phyloP scores from a whole-genome alignment of 805 yeast genomes.

The Candida nitratophila region DNA sequence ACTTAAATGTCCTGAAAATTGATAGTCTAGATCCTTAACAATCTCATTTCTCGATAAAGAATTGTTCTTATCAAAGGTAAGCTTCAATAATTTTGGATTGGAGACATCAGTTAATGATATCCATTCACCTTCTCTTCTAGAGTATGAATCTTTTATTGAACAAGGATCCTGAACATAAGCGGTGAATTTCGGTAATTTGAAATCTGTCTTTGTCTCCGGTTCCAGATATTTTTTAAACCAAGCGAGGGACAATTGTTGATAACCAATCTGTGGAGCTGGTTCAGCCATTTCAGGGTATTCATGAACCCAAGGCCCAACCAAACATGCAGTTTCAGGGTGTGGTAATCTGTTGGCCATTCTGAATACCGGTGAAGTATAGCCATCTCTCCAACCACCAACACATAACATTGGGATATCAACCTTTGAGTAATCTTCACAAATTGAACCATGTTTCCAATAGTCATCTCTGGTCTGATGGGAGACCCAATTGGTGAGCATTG shows the following conservation, averaged over 20 bases:
- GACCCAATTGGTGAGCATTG: conserved; percentile 36
- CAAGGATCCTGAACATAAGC: conserved; percentile 38
- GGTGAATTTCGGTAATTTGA: conserved; percentile 28
- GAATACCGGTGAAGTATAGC: conserved; percentile 37
- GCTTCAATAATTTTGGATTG: conserved; percentile 10
- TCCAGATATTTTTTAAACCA: conserved; percentile 36
- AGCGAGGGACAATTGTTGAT: conserved; percentile 31
- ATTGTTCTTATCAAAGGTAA: conserved; percentile 6
- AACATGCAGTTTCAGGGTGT: conserved; percentile 29
- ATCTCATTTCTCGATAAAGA: conserved; percentile 5
- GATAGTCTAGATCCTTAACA: conserved; percentile 6
- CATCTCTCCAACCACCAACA: conserved; percentile 43
- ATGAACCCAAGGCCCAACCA: conserved; percentile 44
- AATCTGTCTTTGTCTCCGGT: conserved; percentile 17
- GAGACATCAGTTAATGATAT: conserved; percentile 19
- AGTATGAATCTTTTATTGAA: conserved; percentile 30
- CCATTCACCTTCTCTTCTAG: conserved; percentile 34
- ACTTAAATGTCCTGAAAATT: conserved; percentile 27
- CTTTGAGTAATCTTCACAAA: conserved; percentile 32
- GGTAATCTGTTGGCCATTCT: conserved; percentile 35
- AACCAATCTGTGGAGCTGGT: conserved; percentile 38
- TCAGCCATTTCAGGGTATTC: conserved; percentile 42
- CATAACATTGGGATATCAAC: conserved; percentile 37
- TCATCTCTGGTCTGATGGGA: conserved; percentile 37
- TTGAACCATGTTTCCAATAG: conserved; percentile 42